A percentile compares a stretch with the other conserved stretches of the same genome.
Conservation (phyloP, 164 flowering plant genomes). For the Stephania cephalantha region DNA sequence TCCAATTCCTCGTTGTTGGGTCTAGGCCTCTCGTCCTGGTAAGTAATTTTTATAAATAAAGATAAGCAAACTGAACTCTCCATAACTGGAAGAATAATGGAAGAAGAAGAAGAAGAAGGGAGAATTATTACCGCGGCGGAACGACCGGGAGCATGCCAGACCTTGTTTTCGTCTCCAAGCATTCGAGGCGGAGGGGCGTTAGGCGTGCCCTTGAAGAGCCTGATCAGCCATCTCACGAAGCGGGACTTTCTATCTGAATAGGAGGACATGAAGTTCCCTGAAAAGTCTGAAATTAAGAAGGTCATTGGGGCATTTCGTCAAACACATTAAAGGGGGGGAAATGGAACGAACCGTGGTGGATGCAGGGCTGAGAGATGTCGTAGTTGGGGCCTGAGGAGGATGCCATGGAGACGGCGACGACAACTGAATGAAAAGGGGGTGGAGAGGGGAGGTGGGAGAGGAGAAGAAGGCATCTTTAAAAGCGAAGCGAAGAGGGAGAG, state of each 20-base stretch:
- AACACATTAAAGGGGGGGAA: not conserved
- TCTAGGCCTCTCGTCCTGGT: slow-evolving; percentile 24
- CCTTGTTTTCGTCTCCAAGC: slow-evolving; percentile 70
- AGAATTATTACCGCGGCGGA: slow-evolving; percentile 4
- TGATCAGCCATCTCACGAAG: slow-evolving; percentile 81
- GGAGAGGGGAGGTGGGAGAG: slow-evolving; percentile 14
- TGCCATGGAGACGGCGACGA: slow-evolving; percentile 11
- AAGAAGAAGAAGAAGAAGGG: not conserved
- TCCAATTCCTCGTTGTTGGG: slow-evolving; percentile 26
- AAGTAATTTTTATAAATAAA: slow-evolving; percentile 3
- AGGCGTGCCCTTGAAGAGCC: slow-evolving; percentile 47
- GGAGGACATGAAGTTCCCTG: slow-evolving; percentile 53
- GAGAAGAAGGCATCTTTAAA: slow-evolving; percentile 31
- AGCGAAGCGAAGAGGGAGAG: slow-evolving; percentile 4
- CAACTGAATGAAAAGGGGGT: slow-evolving; percentile 15
- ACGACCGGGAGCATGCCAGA: slow-evolving; percentile 54
- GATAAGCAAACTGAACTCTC: slow-evolving; percentile 2
- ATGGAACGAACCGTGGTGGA: slow-evolving; percentile 40
- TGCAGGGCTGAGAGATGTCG: slow-evolving; percentile 59
- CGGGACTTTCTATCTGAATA: slow-evolving; percentile 59
- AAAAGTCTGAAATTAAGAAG: not conserved
- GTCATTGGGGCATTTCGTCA: not conserved
- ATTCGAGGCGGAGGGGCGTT: slow-evolving; percentile 42
- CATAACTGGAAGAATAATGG: not conserved
- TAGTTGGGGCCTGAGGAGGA: slow-evolving; percentile 47